These are phyloP conservation scores for Tolypocladium endophyticum DNA, from an alignment of 2,329 filamentous ascomycete genomes.

Conservation along the genomic window DNA sequence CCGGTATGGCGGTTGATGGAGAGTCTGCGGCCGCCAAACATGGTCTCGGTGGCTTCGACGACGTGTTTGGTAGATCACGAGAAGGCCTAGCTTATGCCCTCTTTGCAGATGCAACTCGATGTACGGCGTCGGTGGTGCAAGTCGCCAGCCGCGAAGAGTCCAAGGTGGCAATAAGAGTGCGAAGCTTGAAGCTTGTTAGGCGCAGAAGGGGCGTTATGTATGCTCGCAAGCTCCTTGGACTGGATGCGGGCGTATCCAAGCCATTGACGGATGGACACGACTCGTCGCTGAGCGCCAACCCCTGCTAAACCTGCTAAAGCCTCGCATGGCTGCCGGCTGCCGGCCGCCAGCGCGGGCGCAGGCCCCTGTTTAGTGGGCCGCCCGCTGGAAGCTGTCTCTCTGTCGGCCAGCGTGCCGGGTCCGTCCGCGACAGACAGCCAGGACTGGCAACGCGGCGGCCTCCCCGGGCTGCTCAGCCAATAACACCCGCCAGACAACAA, in stretches of 20 bases:
- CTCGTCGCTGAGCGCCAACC: not conserved
- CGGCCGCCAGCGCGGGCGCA: not conserved
- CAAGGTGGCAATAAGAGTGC: not conserved
- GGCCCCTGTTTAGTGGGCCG: not conserved
- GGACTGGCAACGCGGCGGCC: not conserved
- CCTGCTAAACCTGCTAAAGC: not conserved
- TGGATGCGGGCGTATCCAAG: not conserved
- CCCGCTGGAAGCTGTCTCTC: not conserved
- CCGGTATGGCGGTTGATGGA: slow-evolving; percentile 58
- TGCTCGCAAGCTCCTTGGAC: not conserved
- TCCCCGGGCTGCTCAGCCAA: not conserved
- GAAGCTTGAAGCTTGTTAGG: not conserved
- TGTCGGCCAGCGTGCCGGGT: no score
- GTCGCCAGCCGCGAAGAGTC: not conserved
- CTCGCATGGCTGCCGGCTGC: not conserved
- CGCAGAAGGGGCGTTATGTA: not conserved
- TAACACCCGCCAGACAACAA: not conserved
- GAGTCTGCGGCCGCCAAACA: slow-evolving; percentile 51
- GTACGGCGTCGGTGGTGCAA: not conserved
- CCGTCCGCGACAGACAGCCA: not conserved
- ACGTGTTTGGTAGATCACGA: not conserved
- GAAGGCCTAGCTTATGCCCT: not conserved
- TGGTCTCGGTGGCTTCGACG: slow-evolving; percentile 14
- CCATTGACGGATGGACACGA: not conserved
- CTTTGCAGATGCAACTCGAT: not conserved